These are phyloP conservation scores for Amesomyces nigricolor DNA, from an alignment of 2,329 filamentous ascomycete species.

Conservation along the genomic window DNA sequence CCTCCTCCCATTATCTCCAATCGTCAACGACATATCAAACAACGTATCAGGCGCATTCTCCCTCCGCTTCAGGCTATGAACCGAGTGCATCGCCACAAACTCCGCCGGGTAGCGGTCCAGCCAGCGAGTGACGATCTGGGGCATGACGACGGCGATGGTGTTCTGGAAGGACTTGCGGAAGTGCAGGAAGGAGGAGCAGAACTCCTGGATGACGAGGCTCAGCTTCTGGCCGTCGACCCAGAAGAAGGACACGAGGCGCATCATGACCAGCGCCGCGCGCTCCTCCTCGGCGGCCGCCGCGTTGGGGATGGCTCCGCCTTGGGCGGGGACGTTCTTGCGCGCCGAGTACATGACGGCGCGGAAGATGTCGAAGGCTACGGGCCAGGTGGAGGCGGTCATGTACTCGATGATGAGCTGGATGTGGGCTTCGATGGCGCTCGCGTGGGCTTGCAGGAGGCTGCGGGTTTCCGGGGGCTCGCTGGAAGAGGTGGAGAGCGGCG, in stretches of 20 bases:
- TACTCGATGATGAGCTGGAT: conserved; percentile 57
- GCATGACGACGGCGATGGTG: conserved; percentile 56
- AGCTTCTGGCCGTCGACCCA: conserved; percentile 61
- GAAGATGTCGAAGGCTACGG: conserved; percentile 53
- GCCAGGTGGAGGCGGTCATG: conserved; percentile 60
- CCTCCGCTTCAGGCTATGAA: conserved; percentile 48
- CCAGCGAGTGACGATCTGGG: conserved; percentile 59
- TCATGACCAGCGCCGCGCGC: conserved; percentile 45
- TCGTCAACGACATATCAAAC: conserved; percentile 62
- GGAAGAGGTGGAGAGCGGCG: conserved; percentile 31
- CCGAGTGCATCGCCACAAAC: conserved; percentile 58
- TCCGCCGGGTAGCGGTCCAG: conserved; percentile 59
- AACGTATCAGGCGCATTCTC: conserved; percentile 61
- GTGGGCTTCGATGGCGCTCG: conserved; percentile 47
- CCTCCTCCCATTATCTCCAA: conserved; percentile 52
- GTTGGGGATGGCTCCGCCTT: conserved; percentile 36
- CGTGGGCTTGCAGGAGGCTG: conserved; percentile 32
- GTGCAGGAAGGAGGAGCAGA: conserved; percentile 62
- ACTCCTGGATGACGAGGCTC: conserved; percentile 56
- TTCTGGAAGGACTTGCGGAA: conserved; percentile 60
- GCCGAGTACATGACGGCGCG: conserved; percentile 47
- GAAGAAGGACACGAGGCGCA: conserved; percentile 57
- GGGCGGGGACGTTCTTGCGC: conserved; percentile 39
- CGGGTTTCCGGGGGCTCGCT: conserved; percentile 35
- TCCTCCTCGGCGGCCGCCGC: conserved; percentile 45